Evolutionary conservation across 441 rosid genomes (phyloP).

Genomic region (Mallotus japonicus): DNA sequence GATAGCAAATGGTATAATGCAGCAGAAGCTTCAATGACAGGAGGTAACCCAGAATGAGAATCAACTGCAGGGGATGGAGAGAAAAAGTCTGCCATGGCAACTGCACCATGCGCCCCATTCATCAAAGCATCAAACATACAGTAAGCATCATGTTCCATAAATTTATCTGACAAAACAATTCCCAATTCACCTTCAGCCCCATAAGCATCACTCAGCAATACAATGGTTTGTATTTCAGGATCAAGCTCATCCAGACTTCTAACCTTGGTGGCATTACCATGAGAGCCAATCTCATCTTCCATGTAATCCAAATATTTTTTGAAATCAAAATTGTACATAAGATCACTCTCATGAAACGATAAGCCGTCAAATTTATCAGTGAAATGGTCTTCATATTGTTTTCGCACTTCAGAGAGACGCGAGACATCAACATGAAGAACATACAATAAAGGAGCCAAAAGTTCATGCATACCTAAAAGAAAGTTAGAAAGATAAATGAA

Average conservation of each 20-base stretch:
- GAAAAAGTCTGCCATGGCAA: conserved; percentile 83
- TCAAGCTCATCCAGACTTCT: conserved; percentile 68
- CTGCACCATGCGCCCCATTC: conserved; percentile 71
- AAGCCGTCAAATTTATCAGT: conserved; percentile 81
- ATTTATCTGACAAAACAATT: conserved; percentile 89
- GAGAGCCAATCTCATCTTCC: conserved; percentile 53
- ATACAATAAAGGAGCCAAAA: conserved; percentile 84
- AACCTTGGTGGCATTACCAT: conserved; percentile 47
- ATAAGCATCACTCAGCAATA: conserved; percentile 72
- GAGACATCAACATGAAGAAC: conserved; percentile 89
- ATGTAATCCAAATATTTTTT: conserved; percentile 63
- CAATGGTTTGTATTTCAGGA: conserved; percentile 58
- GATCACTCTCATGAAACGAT: conserved; percentile 67
- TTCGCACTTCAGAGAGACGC: conserved; percentile 76
- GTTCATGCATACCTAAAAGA: conserved; percentile 89
- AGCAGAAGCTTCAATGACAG: conserved; percentile 84
- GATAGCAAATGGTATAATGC: conserved; percentile 78
- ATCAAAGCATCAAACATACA: conserved; percentile 94
- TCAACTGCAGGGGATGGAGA: conserved; percentile 48
- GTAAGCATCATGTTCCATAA: conserved; percentile 96
- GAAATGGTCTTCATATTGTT: conserved; percentile 77
- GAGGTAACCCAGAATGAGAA: conserved; percentile 65
- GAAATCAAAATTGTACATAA: conserved; percentile 72
- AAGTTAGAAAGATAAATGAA: conserved; percentile 19
- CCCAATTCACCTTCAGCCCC: conserved; percentile 99